Evolutionary conservation across 495 filamentous ascomycete genomes (phyloP).

Genomic region (Penicillium pancosmium): DNA sequence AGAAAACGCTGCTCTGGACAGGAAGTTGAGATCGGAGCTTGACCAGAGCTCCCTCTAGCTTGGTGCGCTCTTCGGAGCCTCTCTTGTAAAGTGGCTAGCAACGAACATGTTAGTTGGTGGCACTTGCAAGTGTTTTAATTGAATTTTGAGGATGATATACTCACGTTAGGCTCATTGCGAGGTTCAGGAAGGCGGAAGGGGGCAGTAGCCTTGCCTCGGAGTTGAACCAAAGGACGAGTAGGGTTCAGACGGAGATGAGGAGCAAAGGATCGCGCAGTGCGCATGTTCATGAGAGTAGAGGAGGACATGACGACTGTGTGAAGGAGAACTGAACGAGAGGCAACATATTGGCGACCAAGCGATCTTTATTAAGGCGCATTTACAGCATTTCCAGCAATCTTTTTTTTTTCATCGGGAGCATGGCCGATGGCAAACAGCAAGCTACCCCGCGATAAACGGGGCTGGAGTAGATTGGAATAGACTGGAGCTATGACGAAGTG

Average conservation of each 20-base stretch:
- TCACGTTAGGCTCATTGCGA: constrained; percentile 42
- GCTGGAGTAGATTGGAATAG: not conserved
- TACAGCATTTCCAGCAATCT: not conserved
- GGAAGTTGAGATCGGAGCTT: constrained; percentile 49
- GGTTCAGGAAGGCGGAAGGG: constrained; percentile 41
- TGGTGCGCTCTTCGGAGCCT: constrained; percentile 68
- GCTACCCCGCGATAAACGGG: constrained; percentile 8
- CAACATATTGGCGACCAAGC: constrained; percentile 3
- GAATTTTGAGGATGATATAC: constrained; percentile 1
- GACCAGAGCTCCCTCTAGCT: constrained; percentile 65
- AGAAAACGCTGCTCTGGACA: constrained; percentile 52
- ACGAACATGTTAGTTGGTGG: not conserved
- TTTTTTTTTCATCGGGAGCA: constrained; percentile 4
- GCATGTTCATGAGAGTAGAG: constrained; percentile 24
- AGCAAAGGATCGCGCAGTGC: constrained; percentile 16
- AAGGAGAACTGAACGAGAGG: constrained; percentile 5
- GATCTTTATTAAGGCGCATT: constrained; percentile 10
- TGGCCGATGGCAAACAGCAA: constrained; percentile 7
- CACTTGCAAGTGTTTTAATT: no score
- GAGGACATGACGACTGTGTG: constrained; percentile 21
- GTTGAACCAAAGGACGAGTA: constrained; percentile 18
- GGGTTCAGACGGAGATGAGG: constrained; percentile 19
- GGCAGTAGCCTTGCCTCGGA: constrained; percentile 32
- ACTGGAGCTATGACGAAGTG: constrained; percentile 10
- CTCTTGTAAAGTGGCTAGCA: constrained; percentile 71